phyloP scores from a whole-genome alignment of 768 basidiomycete species.

The Macrolepiota albuminosa region DNA sequence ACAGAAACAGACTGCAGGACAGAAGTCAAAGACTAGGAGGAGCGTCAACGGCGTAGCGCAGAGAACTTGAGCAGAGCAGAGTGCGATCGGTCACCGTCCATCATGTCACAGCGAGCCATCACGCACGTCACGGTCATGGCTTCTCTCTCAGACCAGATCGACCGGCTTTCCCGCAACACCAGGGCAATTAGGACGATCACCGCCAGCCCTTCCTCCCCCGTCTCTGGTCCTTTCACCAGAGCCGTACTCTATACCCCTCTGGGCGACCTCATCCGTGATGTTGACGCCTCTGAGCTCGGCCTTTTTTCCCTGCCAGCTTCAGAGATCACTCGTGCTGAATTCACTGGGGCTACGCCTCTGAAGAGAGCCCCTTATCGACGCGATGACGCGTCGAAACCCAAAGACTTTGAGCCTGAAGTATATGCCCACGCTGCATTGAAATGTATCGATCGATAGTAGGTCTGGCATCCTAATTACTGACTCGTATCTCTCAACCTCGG shows the following conservation, averaged over 20 bases:
- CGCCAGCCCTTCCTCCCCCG: slow-evolving; percentile 21
- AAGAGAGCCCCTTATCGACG: slow-evolving; percentile 37
- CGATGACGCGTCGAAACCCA: slow-evolving; percentile 30
- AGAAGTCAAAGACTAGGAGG: background rate
- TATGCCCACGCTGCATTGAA: slow-evolving; percentile 74
- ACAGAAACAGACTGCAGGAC: background rate
- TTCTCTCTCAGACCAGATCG: slow-evolving; percentile 61
- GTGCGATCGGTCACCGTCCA: background rate
- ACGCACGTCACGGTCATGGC: slow-evolving; percentile 32
- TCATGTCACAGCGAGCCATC: background rate
- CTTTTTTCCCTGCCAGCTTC: slow-evolving; percentile 56
- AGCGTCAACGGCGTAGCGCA: background rate
- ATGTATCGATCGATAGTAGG: slow-evolving; percentile 76
- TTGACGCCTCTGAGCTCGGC: slow-evolving; percentile 73
- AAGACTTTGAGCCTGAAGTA: slow-evolving; percentile 64
- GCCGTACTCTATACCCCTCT: slow-evolving; percentile 62
- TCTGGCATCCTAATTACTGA: slow-evolving; percentile 6
- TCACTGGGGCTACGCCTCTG: slow-evolving; percentile 69
- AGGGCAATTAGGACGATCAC: slow-evolving; percentile 47
- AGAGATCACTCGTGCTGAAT: slow-evolving; percentile 58
- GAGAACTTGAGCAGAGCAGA: background rate
- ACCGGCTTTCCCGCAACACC: slow-evolving; percentile 54
- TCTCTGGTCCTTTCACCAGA: slow-evolving; percentile 49
- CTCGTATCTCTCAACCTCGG: slow-evolving; percentile 7
- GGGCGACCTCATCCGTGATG: slow-evolving; percentile 75